A percentile compares a stretch with the other conserved stretches of the same genome.
These are phyloP conservation scores for Sphaerulina populicola DNA, from an alignment of 2,329 filamentous ascomycete species.

Conservation along the genomic window DNA sequence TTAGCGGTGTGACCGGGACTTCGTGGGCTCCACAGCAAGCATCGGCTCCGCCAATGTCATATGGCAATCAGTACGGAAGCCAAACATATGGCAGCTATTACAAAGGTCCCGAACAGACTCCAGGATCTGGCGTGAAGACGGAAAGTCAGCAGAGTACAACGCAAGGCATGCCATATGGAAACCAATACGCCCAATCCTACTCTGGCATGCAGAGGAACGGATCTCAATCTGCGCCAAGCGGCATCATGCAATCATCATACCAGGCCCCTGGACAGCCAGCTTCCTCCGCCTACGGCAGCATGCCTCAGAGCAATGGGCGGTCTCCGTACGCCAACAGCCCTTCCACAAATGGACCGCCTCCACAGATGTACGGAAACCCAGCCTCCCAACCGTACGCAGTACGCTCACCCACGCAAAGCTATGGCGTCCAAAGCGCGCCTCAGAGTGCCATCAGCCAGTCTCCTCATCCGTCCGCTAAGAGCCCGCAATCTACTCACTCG, in stretches of 20 bases:
- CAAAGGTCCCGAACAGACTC: constrained; percentile 21
- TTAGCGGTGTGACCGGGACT: constrained; percentile 24
- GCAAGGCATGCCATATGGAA: constrained; percentile 25
- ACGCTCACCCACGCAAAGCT: constrained; percentile 27
- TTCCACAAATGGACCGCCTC: constrained; percentile 23
- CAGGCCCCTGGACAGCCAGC: constrained; percentile 24
- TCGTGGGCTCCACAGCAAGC: constrained; percentile 25
- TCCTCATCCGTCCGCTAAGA: constrained; percentile 26
- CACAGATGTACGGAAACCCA: constrained; percentile 23
- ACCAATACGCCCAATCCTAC: constrained; percentile 25
- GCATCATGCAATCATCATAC: constrained; percentile 25
- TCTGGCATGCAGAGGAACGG: constrained; percentile 23
- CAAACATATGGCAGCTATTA: constrained; percentile 27
- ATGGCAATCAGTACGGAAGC: constrained; percentile 24
- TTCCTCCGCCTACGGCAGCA: constrained; percentile 23
- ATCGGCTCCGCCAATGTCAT: constrained; percentile 20
- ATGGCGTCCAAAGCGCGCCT: constrained; percentile 26
- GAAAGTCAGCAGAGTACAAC: constrained; percentile 22
- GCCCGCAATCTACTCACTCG: constrained; percentile 22
- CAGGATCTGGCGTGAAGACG: constrained; percentile 22
- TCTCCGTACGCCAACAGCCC: constrained; percentile 25
- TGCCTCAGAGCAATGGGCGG: constrained; percentile 19
- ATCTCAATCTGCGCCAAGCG: constrained; percentile 21
- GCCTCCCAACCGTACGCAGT: constrained; percentile 26
- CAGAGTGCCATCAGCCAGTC: constrained; percentile 26